Conservation (phyloP, 805 yeast species). For the Candida nonsorbophila region DNA sequence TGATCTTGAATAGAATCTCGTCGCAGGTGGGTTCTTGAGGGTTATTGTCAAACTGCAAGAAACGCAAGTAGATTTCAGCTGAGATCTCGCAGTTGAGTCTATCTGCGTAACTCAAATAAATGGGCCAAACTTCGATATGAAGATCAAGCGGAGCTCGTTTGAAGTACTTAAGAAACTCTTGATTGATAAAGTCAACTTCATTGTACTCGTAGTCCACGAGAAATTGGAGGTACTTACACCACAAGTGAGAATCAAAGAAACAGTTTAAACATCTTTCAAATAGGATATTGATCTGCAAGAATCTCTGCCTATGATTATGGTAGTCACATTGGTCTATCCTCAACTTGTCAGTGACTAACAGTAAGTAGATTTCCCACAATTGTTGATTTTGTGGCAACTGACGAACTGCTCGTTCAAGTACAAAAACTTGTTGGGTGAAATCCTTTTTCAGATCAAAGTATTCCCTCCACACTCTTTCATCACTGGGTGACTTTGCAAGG, state of each 20-base stretch:
- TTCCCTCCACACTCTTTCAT: conserved; percentile 39
- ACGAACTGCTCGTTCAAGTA: conserved; percentile 48
- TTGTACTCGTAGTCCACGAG: no score
- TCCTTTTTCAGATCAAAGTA: conserved; percentile 25
- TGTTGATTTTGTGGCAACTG: conserved; percentile 42
- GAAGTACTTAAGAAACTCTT: conserved; percentile 41
- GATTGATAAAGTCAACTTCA: no score
- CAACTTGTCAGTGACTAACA: conserved; percentile 29
- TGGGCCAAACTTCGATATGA: conserved; percentile 41
- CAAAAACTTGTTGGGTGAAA: conserved; percentile 35
- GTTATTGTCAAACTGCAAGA: no score
- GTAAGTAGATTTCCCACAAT: conserved; percentile 51
- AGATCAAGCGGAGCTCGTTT: no score
- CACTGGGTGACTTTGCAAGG: conserved; percentile 32
- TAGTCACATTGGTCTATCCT: conserved; percentile 20
- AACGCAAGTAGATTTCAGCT: no score
- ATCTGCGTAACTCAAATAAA: conserved; percentile 53
- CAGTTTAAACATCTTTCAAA: conserved; percentile 32
- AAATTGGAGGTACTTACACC: conserved; percentile 5
- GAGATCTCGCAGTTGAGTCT: no score
- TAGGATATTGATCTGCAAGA: conserved; percentile 29
- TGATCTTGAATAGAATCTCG: no score
- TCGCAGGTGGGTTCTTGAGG: no score
- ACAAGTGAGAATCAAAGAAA: conserved; percentile 4
- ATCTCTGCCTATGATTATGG: conserved; percentile 22